Evolutionary conservation across 2,329 filamentous ascomycete species (phyloP).

Genomic region (Orbilia ellipsospora): DNA sequence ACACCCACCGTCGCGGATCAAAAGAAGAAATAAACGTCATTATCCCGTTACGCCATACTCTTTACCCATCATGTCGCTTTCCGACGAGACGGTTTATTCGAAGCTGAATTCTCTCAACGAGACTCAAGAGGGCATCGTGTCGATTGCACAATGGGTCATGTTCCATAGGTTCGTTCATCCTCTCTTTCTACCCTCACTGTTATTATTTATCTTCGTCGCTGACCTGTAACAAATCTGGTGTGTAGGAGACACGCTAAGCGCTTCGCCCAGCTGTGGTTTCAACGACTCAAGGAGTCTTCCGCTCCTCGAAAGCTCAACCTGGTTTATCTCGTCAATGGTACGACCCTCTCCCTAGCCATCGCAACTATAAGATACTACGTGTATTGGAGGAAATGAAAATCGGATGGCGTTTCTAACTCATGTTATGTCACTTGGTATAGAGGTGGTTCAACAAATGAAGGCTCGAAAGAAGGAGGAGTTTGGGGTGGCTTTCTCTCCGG

Average conservation of each 20-base stretch:
- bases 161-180: constrained; percentile 81
- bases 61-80: constrained; percentile 79
- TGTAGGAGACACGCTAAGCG: constrained; percentile 87
- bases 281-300: constrained; percentile 86
- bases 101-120: constrained; percentile 97
- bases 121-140: constrained; percentile 95
- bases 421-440: constrained; percentile 64
- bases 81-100: constrained; percentile 91
- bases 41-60: not conserved
- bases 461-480: constrained; percentile 93
- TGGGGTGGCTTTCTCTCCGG: constrained; percentile 86
- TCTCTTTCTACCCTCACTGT: not conserved
- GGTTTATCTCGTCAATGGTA: constrained; percentile 95
- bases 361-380: no score
- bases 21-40: not conserved
- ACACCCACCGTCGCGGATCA: not conserved
- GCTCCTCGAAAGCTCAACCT: constrained; percentile 87
- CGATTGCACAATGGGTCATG: constrained; percentile 99
- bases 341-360: constrained; percentile 57
- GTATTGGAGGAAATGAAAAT: no score
- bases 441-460: constrained; percentile 96
- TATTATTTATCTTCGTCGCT: not conserved
- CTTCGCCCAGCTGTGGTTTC: constrained; percentile 90
- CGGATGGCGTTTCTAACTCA: constrained; percentile 12
- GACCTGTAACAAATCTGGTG: not conserved